Base-by-base conservation (phyloP, 331 rosid genomes). In the Malus hybrid region DNA sequence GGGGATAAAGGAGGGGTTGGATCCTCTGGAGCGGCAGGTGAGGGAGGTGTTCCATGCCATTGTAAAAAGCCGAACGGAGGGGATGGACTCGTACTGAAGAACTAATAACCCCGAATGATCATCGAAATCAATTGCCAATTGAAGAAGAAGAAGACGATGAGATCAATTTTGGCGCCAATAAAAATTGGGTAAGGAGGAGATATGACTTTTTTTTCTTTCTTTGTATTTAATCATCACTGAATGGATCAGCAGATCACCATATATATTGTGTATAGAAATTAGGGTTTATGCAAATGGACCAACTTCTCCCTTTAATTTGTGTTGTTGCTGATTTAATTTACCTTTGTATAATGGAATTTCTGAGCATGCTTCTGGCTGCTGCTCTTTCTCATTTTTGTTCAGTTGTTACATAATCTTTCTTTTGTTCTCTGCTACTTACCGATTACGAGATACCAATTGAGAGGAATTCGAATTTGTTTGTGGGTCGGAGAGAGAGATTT, bases 41-140 rank as follows among this genome's bases (percentile, higher is more conserved):
- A 90, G 97, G 57, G 96, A 91, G 59, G 95, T 88, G 11, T 93
- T 93, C 56, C 97, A 84, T 50, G 83, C 86, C 34, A 87, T 93
- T 67, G 96, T 93, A 69, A 85, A 91, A 2, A 72, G 89, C 83
- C 74, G 93, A 50, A 88, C 86, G 2, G 96, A 93, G 33, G 96
- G 97, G 74, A 88, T 93, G 57, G 96, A 88, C 60, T 80, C 88
- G 57, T 61, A 84, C 32, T 88, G 87, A 29, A 85, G 85, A 73
- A 62, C 82, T 14, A 81, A 66, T 70, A 71, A 69, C 57, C 57
- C 57, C 20, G 57, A 18, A 16, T 18, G 20, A 18, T 52, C 20
- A 52, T 52, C 57, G 4, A 52, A 52, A 52, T 52, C 57, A 52
- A 52, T 52, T 52, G 57, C 57, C 57, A 52, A 52, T 52, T 52